A percentile compares a stretch with the other conserved stretches of the same genome.
Conservation (phyloP, 768 basidiomycete genomes). For the Auriculariales sp. region DNA sequence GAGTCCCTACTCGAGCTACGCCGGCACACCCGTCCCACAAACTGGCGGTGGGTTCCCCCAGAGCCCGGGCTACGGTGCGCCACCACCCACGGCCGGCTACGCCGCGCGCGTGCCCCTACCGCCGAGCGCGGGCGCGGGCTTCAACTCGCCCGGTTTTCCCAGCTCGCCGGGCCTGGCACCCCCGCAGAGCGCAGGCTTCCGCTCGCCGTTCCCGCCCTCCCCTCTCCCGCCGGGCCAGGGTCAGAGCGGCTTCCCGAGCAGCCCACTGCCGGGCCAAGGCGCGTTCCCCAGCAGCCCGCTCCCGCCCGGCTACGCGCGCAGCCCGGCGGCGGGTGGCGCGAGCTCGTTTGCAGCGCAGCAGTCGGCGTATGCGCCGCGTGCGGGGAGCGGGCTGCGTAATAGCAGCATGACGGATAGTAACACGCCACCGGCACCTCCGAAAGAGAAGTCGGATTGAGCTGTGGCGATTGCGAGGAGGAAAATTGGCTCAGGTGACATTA, state of each 20-base stretch:
- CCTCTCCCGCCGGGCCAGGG: conserved; percentile 14
- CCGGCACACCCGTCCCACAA: conserved; percentile 24
- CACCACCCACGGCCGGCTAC: not conserved
- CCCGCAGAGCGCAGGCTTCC: conserved; percentile 8
- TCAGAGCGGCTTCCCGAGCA: conserved; percentile 1
- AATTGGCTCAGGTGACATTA: no score
- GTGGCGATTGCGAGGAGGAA: not conserved
- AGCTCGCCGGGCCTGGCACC: conserved; percentile 2
- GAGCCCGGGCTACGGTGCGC: not conserved
- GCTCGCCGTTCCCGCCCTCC: conserved; percentile 22
- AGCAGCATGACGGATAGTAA: not conserved
- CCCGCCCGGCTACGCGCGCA: not conserved
- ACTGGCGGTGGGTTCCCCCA: conserved; percentile 9
- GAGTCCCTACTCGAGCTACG: conserved; percentile 22
- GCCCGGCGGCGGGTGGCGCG: not conserved
- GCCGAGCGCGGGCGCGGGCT: not conserved
- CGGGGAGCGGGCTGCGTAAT: not conserved
- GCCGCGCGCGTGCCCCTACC: conserved; percentile 1
- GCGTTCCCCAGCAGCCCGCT: conserved; percentile 1
- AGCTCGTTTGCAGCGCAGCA: conserved; percentile 1
- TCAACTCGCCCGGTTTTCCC: conserved; percentile 6
- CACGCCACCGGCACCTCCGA: not conserved
- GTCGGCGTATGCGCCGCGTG: not conserved
- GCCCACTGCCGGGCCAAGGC: not conserved
- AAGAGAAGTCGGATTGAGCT: not conserved